phyloP scores from a whole-genome alignment of 495 filamentous ascomycete genomes.

The Penicillium odoratum region DNA sequence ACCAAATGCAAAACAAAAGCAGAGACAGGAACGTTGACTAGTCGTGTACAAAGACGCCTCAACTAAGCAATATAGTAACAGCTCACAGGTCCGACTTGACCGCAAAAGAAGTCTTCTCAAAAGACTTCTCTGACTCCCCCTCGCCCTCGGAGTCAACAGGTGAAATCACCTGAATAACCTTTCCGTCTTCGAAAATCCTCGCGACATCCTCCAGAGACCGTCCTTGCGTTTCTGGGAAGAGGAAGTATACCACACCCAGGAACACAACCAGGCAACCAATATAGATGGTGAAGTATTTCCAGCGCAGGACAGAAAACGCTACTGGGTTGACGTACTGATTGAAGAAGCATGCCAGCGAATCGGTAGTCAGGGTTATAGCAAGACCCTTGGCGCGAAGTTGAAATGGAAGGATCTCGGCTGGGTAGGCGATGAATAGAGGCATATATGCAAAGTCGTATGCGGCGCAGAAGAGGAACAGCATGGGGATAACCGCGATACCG shows the following conservation, averaged over 20 bases:
- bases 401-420: constrained; percentile 67
- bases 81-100: not conserved
- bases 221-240: constrained; percentile 65
- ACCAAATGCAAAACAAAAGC: not conserved
- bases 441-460: constrained; percentile 63
- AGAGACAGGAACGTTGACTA: constrained; percentile 2
- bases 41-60: constrained; percentile 3
- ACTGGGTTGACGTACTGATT: constrained; percentile 62
- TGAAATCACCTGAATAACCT: not conserved
- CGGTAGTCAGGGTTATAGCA: constrained; percentile 60
- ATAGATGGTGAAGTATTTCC: constrained; percentile 64
- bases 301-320: constrained; percentile 46
- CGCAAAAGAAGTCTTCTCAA: not conserved
- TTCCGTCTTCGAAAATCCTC: constrained; percentile 5
- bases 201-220: constrained; percentile 11
- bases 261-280: constrained; percentile 57
- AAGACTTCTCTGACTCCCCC: not conserved
- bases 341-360: constrained; percentile 59
- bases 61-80: not conserved
- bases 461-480: constrained; percentile 59
- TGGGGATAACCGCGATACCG: constrained; percentile 56
- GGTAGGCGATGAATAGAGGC: constrained; percentile 62
- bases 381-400: constrained; percentile 70
- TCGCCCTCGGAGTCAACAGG: not conserved
- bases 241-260: constrained; percentile 59